Base-by-base conservation (phyloP, 306 rosid species). In the Castanea crenata region DNA sequence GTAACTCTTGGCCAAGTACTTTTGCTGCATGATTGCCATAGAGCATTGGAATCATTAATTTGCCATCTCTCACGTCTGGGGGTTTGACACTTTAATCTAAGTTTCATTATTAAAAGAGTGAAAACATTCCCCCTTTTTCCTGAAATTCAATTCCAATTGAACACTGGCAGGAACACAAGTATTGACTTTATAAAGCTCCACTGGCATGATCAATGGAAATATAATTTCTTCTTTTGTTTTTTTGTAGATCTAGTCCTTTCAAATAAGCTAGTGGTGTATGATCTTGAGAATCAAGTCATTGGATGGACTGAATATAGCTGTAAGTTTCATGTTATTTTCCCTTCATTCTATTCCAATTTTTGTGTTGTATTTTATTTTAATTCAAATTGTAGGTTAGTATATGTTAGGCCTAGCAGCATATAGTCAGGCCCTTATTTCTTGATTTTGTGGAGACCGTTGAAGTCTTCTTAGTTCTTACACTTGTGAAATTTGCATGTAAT, bases 231-330 rank as follows among this genome's bases (percentile, higher is more conserved):
- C 1, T 54, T 54, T 25, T 55, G 10, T 18, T 29, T 55, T 51
- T 25, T 52, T 19, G 44, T 63, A 73, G 76, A 73, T 73, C 63
- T 73, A 19, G 76, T 55, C 41, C 61, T 73, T 32, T 73, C 76
- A 29, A 73, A 73, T 55, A 73, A 73, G 58, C 63, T 73, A 73
- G 76, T 73, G 29, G 15, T 55, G 46, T 74, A 74, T 74, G 77
- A 74, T n/a, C 77, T 74, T 1, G 67, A 74, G 54, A 57, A 74
- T 31, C 65, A 55, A 38, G 3, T 7, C 67, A 74, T 74, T 74
- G 77, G 77, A 55, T 74, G 77, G 77, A 56, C 55, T 19, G 67
- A 74, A n/a, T 74, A 74, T 16, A 74, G 56, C 67, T 74, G 77
- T 74, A 38, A 55, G 77, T 55, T n/a, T 27, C 34, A 23, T 61